Percentiles rank a stretch among this genome's conserved stretches.
phyloP scores from a whole-genome alignment of 129 eudicot genomes.

The Tagetes erecta region DNA sequence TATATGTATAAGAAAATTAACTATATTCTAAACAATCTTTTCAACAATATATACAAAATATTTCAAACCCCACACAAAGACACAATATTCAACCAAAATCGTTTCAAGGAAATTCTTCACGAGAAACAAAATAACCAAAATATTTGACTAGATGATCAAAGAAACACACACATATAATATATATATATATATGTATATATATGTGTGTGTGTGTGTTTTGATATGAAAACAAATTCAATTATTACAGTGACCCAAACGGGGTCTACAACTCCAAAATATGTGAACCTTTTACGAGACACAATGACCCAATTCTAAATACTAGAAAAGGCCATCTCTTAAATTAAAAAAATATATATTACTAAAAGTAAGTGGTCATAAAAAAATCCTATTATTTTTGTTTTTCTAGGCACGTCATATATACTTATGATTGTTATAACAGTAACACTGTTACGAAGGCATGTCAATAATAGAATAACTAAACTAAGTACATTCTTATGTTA shows the following conservation, averaged over 20 bases:
- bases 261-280: constrained; percentile 2
- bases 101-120: background rate
- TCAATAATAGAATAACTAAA: background rate
- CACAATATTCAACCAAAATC: background rate
- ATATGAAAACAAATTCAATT: constrained; percentile 7
- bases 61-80: background rate
- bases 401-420: background rate
- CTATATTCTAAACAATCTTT: too few species aligned
- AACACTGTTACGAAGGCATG: background rate
- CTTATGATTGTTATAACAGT: background rate
- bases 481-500: background rate
- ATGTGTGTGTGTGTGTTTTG: too few species aligned
- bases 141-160: background rate
- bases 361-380: background rate
- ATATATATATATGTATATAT: background rate
- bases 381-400: background rate
- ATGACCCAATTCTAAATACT: constrained; percentile 22
- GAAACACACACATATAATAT: background rate
- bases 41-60: too few species aligned
- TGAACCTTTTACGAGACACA: constrained; percentile 28
- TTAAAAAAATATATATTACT: background rate
- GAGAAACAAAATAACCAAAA: background rate
- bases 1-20: too few species aligned
- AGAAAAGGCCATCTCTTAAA: background rate
- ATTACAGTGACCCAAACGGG: constrained; percentile 19